phyloP scores from a whole-genome alignment of 2,329 filamentous ascomycete genomes.

The Cryphonectria radicalis region DNA sequence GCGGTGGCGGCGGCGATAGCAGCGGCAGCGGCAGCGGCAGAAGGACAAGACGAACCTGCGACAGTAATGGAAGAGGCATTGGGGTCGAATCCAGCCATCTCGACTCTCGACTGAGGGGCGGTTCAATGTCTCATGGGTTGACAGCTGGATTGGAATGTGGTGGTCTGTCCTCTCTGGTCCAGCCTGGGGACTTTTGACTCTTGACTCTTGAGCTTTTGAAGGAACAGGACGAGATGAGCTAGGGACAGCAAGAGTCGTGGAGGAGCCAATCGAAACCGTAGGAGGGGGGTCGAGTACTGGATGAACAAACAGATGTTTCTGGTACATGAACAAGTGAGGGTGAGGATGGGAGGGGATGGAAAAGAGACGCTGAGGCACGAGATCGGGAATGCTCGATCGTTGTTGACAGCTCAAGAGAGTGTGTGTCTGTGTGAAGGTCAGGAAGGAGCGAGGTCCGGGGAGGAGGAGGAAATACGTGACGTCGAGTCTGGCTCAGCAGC shows the following conservation, averaged over 20 bases:
- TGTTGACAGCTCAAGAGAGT: not conserved
- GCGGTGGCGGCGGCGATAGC: no score
- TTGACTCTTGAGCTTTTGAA: constrained; percentile 7
- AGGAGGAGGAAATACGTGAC: constrained; percentile 14
- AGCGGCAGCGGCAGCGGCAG: no score
- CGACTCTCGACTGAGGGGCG: constrained; percentile 15
- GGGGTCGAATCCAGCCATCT: constrained; percentile 45
- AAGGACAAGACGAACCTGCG: constrained; percentile 48
- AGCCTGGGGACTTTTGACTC: constrained; percentile 5
- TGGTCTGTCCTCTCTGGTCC: not conserved
- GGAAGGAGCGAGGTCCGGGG: not conserved
- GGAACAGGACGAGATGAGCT: constrained; percentile 4
- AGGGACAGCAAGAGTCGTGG: not conserved
- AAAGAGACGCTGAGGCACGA: not conserved
- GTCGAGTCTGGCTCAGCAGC: not conserved
- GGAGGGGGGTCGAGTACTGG: not conserved
- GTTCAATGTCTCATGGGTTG: constrained; percentile 23
- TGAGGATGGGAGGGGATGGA: not conserved
- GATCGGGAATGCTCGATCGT: constrained; percentile 2
- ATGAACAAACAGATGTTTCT: constrained; percentile 6
- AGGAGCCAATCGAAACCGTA: not conserved
- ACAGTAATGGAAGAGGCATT: constrained; percentile 63
- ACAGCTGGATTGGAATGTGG: constrained; percentile 15
- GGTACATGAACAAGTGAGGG: not conserved
- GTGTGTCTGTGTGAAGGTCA: not conserved